Evolutionary conservation across 345 rosid species (phyloP).

Genomic region (Anastatica hierochuntica): DNA sequence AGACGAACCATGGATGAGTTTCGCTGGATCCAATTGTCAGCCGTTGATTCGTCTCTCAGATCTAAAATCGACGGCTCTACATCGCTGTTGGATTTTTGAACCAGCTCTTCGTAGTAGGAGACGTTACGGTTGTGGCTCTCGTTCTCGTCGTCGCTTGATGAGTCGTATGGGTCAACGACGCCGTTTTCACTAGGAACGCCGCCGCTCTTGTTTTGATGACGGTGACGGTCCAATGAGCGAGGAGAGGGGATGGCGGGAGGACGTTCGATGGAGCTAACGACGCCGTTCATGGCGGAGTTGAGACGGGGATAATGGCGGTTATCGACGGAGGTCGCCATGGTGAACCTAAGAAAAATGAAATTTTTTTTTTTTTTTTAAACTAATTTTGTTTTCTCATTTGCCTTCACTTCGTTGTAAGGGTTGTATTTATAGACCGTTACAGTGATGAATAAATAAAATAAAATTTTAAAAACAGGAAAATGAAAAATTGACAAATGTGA

Average conservation of each 20-base stretch:
- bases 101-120: constrained; percentile 31
- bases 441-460: too few relatives aligned
- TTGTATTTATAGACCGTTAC: too few relatives aligned
- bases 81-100: constrained; percentile 44
- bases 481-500: too few relatives aligned
- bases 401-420: too few relatives aligned
- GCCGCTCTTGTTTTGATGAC: constrained; percentile 26
- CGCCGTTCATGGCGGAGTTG: constrained; percentile 42
- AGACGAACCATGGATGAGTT: constrained; percentile 81
- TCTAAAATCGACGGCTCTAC: constrained; percentile 63
- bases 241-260: constrained; percentile 25
- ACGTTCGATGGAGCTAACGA: constrained; percentile 40
- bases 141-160: constrained; percentile 53
- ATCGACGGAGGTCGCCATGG: constrained; percentile 76
- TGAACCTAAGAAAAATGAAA: background rate
- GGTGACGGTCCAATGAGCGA: constrained; percentile 24
- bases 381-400: too few relatives aligned
- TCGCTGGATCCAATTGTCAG: constrained; percentile 76
- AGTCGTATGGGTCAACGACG: constrained; percentile 23
- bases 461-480: too few relatives aligned
- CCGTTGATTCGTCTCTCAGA: constrained; percentile 58
- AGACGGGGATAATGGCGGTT: constrained; percentile 56
- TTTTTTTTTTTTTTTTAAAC: too few relatives aligned
- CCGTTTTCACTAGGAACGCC: background rate
- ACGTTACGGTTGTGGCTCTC: constrained; percentile 27